Evolutionary conservation across 2,329 filamentous ascomycete species (phyloP).

Genomic region (Venturia aucupariae): DNA sequence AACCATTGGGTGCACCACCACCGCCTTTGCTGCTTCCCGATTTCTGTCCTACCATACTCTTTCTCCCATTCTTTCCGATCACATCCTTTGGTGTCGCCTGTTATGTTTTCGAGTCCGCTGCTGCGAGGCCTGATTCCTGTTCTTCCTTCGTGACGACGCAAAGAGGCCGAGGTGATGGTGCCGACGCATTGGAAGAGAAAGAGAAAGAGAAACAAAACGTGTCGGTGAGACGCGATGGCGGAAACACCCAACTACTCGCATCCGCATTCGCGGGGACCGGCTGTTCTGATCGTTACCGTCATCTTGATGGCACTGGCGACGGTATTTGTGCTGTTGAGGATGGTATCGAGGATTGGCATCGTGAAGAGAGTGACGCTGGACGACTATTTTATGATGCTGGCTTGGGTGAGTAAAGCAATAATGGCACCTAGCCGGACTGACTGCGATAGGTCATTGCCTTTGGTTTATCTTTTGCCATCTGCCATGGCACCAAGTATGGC

Average conservation of each 20-base stretch:
- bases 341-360: conserved; percentile 64
- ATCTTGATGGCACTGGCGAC: conserved; percentile 60
- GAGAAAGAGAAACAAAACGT: background rate
- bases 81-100: background rate
- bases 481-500: conserved; percentile 53
- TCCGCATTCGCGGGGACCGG: conserved; percentile 40
- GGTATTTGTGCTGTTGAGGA: conserved; percentile 63
- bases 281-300: conserved; percentile 62
- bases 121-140: background rate
- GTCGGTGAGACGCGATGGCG: conserved; percentile 8
- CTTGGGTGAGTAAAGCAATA: conserved; percentile 50
- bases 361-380: conserved; percentile 64
- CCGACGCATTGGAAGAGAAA: background rate
- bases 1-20: background rate
- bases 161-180: background rate
- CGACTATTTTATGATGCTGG: conserved; percentile 71
- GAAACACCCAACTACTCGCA: background rate
- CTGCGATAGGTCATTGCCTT: conserved; percentile 44
- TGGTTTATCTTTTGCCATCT: conserved; percentile 58
- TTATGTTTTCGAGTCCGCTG: background rate
- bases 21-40: background rate
- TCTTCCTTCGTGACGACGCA: background rate
- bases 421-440: background rate
- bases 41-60: background rate
- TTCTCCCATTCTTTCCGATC: background rate